These are phyloP conservation scores for Solanum aculeatissimum DNA, from an alignment of 305 asterid species.

Conservation along the genomic window DNA sequence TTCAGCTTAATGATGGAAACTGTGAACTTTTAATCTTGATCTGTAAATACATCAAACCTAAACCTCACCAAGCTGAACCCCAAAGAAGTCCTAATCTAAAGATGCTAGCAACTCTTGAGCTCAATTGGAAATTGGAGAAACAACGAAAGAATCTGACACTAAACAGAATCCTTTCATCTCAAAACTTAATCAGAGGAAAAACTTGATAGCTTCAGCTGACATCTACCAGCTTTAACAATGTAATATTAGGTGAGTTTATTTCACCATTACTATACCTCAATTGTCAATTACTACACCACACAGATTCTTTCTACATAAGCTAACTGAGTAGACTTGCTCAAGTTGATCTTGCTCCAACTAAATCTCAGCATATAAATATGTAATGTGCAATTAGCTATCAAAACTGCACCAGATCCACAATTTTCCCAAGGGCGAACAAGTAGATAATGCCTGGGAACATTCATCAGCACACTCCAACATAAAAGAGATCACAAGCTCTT, in stretches of 20 bases:
- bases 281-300: neutral
- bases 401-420: neutral
- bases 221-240: neutral
- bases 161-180: neutral
- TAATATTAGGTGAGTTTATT: neutral
- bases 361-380: neutral
- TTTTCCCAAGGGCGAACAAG: neutral
- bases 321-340: neutral
- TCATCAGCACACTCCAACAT: neutral
- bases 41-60: neutral
- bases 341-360: neutral
- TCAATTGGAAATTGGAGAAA: neutral
- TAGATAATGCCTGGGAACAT: neutral
- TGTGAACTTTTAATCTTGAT: neutral
- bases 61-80: neutral
- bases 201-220: neutral
- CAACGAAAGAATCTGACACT: neutral
- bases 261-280: neutral
- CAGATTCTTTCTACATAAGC: neutral
- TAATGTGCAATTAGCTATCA: neutral
- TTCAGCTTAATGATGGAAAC: neutral
- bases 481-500: neutral
- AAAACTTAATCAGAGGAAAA: neutral
- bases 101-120: neutral
- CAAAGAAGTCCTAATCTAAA: neutral